Evolutionary conservation across 257 asterid species (phyloP).

Genomic region (Handroanthus guayacan): DNA sequence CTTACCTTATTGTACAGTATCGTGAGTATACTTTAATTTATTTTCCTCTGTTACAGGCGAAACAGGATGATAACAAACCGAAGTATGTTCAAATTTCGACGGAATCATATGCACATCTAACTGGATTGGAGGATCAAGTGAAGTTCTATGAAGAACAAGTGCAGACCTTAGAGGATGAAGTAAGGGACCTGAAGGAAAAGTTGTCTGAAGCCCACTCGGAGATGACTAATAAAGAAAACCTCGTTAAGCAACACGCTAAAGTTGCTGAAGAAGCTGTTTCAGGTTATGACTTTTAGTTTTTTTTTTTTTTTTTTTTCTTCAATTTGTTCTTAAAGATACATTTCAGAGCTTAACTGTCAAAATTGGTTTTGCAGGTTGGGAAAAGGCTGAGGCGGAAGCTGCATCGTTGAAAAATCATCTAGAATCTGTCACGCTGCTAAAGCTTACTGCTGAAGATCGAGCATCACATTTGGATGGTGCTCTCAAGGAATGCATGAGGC

Average conservation of each 20-base stretch:
- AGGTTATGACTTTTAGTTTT: conserved; percentile 53
- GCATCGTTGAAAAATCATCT: conserved; percentile 80
- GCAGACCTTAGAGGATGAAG: conserved; percentile 71
- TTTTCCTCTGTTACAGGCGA: conserved; percentile 44
- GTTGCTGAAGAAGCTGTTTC: conserved; percentile 99
- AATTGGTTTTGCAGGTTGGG: conserved; percentile 85
- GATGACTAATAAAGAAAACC: conserved; percentile 74
- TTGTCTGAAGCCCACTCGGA: conserved; percentile 77
- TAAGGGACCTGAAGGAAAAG: conserved; percentile 76
- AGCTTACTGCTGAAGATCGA: conserved; percentile 89
- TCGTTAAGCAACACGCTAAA: conserved; percentile 94
- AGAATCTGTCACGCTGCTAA: conserved; percentile 85
- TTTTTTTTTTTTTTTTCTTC: conserved; percentile 15
- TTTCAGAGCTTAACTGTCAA: conserved; percentile 16
- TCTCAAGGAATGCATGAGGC: conserved; percentile 94
- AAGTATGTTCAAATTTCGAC: conserved; percentile 84
- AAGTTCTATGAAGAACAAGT: conserved; percentile 69
- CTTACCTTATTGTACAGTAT: conserved; percentile 5
- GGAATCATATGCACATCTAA: conserved; percentile 84
- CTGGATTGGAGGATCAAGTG: conserved; percentile 90
- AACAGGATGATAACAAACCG: conserved; percentile 71
- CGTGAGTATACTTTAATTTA: background rate
- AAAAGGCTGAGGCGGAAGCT: conserved; percentile 96
- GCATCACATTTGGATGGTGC: conserved; percentile 92
- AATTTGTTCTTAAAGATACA: conserved; percentile 23